Conservation (phyloP, 768 basidiomycete species). For the Collybia nuda region DNA sequence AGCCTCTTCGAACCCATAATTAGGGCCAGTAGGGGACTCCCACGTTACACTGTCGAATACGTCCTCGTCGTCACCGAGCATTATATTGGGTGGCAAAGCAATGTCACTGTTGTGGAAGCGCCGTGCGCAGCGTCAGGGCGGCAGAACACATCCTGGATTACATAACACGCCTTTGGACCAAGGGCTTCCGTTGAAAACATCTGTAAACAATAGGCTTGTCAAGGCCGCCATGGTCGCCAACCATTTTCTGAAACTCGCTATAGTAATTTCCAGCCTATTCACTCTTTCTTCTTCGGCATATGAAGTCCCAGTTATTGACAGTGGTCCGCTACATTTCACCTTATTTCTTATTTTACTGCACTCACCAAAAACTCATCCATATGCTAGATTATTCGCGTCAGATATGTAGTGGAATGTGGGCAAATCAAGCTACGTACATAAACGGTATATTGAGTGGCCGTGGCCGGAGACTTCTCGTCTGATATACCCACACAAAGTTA, state of each 20-base stretch:
- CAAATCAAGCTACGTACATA: slow-evolving; percentile 72
- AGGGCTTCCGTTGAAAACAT: slow-evolving; percentile 30
- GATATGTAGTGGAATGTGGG: slow-evolving; percentile 97
- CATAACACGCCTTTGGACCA: slow-evolving; percentile 3
- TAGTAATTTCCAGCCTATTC: slow-evolving; percentile 27
- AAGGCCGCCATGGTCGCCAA: slow-evolving; percentile 19
- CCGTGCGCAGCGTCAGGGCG: slow-evolving; percentile 8
- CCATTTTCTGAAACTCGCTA: slow-evolving; percentile 18
- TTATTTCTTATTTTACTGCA: slow-evolving; percentile 5
- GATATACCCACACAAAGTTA: slow-evolving; percentile 42
- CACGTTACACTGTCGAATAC: slow-evolving; percentile 91
- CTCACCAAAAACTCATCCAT: slow-evolving; percentile 8
- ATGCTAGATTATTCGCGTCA: slow-evolving; percentile 74
- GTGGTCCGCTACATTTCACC: slow-evolving; percentile 33
- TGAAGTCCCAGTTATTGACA: slow-evolving; percentile 67
- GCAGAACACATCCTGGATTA: too few relatives aligned
- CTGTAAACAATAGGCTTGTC: slow-evolving; percentile 26
- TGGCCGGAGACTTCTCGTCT: not conserved
- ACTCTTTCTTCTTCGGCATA: slow-evolving; percentile 44
- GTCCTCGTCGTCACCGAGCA: slow-evolving; percentile 87
- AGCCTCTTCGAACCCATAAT: slow-evolving; percentile 44
- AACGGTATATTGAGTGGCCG: slow-evolving; percentile 59
- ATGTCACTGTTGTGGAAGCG: slow-evolving; percentile 2
- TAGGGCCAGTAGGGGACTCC: slow-evolving; percentile 64
- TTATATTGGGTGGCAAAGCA: slow-evolving; percentile 28